Evolutionary conservation across 345 rosid species (phyloP), one percentile per base, ranked within the genome.

Genomic region (Salix dunnii): DNA sequence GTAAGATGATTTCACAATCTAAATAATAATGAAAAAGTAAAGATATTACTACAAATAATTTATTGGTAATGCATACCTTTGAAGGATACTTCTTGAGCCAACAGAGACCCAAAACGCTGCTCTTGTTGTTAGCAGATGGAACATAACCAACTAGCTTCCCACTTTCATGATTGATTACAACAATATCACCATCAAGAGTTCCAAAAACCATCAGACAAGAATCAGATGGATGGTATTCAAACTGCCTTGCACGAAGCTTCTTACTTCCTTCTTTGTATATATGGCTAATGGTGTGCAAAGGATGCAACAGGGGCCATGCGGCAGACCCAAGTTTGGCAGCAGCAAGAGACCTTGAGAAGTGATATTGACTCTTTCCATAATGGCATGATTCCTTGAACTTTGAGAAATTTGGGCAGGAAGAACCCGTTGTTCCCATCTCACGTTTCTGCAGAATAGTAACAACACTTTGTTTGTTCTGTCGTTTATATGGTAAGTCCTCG

Each of bases 181-280:
- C 89, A 28, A 95, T 91, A 83, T 92, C 97, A 49, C 99, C 99
- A 74, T 95, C 97, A 77, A 95, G 82, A 80, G 99, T 95, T 72
- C 97, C 97, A 84, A 88, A 89, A 43, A 91, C 97, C 94, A 95
- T 89, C 60, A 95, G 78, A 80, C 90, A 80, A 72, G 91, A 83
- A 80, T 87, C 79, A 70, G 92, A 77, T 20, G 97, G 97, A 86
- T 94, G 95, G 85, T 94, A 94, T 80, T 94, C 98, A 81, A 94
- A 92, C 81, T 94, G 98, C 88, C 98, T 89, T 9, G 97, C 97
- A 81, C 97, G 88, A 71, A 90, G 85, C 77, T 74, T 85, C 81
- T 69, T 75, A 64, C 58, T 81, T 80, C 85, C 89, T 78, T 82
- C 87, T 77, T 68, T 87, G 84, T 62, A 85, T 74, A 30, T 91